Percentiles rank a stretch among this genome's conserved stretches.
These are phyloP conservation scores for Cladophialophora chaetospira DNA, from an alignment of 2,329 filamentous ascomycete species.

Conservation along the genomic window DNA sequence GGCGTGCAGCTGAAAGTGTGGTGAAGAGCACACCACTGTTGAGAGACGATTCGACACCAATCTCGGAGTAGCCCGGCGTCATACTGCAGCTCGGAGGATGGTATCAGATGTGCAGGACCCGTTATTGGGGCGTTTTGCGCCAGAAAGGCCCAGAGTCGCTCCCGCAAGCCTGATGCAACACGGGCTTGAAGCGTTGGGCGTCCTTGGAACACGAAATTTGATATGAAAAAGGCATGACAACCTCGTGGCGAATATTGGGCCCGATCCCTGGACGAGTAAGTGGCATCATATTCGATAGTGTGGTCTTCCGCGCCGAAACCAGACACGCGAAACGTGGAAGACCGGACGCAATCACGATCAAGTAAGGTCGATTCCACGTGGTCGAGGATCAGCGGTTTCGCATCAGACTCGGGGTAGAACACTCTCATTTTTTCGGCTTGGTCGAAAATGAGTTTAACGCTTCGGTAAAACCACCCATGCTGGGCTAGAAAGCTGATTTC, in stretches of 20 bases:
- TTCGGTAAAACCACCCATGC: conserved; percentile 45
- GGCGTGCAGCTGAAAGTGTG: conserved; percentile 18
- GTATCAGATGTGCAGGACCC: not conserved
- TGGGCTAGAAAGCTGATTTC: conserved; percentile 49
- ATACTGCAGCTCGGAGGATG: not conserved
- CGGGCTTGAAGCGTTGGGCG: conserved; percentile 6
- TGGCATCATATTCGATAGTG: conserved; percentile 36
- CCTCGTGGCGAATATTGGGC: not conserved
- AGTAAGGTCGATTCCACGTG: conserved; percentile 28
- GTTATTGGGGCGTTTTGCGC: not conserved
- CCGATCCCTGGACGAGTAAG: conserved; percentile 40
- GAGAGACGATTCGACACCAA: not conserved
- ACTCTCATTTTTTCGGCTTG: conserved; percentile 34
- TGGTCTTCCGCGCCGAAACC: conserved; percentile 45
- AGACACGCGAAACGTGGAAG: conserved; percentile 38
- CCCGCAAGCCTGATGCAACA: conserved; percentile 11
- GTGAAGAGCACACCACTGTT: conserved; percentile 23
- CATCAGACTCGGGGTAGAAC: not conserved
- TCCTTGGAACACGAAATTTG: conserved; percentile 25
- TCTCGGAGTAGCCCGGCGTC: not conserved
- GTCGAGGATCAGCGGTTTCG: conserved; percentile 15
- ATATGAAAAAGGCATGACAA: conserved; percentile 20
- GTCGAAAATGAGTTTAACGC: conserved; percentile 42
- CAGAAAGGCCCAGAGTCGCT: not conserved
- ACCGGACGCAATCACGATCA: conserved; percentile 37